Conservation (phyloP, 2,329 filamentous ascomycete genomes). For the Neofusicoccum sp. region DNA sequence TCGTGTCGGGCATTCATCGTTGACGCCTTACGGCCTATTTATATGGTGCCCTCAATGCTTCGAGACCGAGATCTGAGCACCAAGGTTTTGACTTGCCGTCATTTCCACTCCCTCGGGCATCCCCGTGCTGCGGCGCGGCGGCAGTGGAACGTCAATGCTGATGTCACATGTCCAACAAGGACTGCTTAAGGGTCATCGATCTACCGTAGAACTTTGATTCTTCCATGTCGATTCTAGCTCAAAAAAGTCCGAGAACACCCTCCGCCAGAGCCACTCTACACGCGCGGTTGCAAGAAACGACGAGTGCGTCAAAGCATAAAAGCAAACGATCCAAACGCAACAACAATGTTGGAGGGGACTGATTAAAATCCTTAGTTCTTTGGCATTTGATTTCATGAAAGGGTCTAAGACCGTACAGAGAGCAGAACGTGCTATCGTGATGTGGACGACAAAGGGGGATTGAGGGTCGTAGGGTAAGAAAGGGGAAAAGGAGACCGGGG, state of each 20-base stretch:
- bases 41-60: too few relatives aligned
- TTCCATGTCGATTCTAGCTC: slow-evolving; percentile 8
- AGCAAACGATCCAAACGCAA: not conserved
- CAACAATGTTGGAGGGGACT: not conserved
- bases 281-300: not conserved
- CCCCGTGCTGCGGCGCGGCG: too few relatives aligned
- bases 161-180: not conserved
- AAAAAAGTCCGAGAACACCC: not conserved
- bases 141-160: not conserved
- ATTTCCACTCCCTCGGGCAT: too few relatives aligned
- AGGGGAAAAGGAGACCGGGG: slow-evolving; percentile 8
- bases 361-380: slow-evolving; percentile 16
- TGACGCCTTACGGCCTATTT: too few relatives aligned
- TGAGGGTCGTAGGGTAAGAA: slow-evolving; percentile 13
- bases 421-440: slow-evolving; percentile 18
- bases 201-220: not conserved
- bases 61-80: too few relatives aligned
- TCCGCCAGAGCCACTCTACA: not conserved
- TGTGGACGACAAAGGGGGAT: slow-evolving; percentile 17
- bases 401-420: slow-evolving; percentile 17
- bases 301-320: not conserved
- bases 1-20: too few relatives aligned
- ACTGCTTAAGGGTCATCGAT: not conserved
- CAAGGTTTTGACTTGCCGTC: too few relatives aligned
- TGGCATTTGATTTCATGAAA: slow-evolving; percentile 19